Conservation (phyloP, 768 basidiomycete species). For the Baorangia bicolor region DNA sequence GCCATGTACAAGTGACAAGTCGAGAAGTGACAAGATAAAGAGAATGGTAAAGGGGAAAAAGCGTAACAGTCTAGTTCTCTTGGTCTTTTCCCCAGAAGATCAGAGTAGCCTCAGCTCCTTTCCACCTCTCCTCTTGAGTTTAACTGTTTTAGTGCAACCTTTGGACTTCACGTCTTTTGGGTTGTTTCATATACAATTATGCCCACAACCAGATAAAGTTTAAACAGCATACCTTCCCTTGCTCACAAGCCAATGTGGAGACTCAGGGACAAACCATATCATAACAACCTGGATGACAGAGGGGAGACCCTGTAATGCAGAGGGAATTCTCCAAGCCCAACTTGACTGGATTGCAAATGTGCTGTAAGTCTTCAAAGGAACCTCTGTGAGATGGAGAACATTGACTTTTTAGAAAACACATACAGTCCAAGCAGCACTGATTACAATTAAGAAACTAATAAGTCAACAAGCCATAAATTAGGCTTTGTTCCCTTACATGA, state of each 20-base stretch:
- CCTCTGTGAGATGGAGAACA: background rate
- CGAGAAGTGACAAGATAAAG: too few relatives aligned
- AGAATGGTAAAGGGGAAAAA: too few relatives aligned
- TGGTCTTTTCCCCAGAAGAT: too few relatives aligned
- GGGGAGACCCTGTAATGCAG: background rate
- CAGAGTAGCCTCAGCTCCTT: too few relatives aligned
- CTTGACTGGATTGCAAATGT: background rate
- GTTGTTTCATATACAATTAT: background rate
- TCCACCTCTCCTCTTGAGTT: too few relatives aligned
- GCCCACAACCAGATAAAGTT: background rate
- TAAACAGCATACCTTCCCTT: background rate
- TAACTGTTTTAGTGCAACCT: too few relatives aligned
- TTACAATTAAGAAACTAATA: background rate
- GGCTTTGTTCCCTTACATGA: background rate
- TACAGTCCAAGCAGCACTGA: background rate
- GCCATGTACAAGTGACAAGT: too few relatives aligned
- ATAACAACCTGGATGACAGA: background rate
- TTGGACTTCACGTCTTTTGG: too few relatives aligned
- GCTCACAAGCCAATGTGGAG: background rate
- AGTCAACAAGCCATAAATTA: background rate
- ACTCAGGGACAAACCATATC: background rate
- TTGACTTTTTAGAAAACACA: background rate
- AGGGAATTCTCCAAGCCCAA: background rate
- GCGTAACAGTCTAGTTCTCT: too few relatives aligned
- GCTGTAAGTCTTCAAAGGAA: background rate